Base-by-base conservation (phyloP, 768 basidiomycete genomes). In the Podaxis carcinomalis region DNA sequence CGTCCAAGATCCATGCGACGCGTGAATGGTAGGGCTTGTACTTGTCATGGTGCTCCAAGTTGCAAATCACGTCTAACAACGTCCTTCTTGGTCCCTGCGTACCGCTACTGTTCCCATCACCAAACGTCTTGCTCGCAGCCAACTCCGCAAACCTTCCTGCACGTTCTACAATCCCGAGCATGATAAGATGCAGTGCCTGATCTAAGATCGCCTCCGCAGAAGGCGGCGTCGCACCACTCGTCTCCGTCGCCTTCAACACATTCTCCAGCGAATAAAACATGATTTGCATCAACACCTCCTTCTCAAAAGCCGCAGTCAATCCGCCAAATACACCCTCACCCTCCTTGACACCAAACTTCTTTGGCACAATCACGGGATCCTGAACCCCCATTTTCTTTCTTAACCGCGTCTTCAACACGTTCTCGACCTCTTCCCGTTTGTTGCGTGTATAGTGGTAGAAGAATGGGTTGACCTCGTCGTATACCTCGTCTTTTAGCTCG, bases 391-490 rank as follows among this genome's bases (percentile, higher is more conserved):
- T 82, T 65, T 78, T 79, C 77, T 87, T 90, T 78, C 83, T 87
- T 53, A 87, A 66, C 47, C 92, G 80, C 49, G 79, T 82, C 62
- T 84, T 80, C 51, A 95, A 75, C 3, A 90, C 83, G 44, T 79
- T 83, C 68, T 95, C 93, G 27, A 93, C 96, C 70, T 95, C 92
- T 67, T 96, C 93, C 42, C 95, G 83, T 66, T 93, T 88, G 75
- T 98, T 98, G 42, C 95, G 82, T 14, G 92, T 89, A 71, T 97
- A 98, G 69, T 98, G 95, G 69, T 90, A 92, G 77, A 95, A 98
- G 75, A 95, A 97, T 0, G 95, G 95, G 67, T 98, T 91, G 64
- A 98, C 90, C 64, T 97, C 91, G 63, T 87, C 89, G 71, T 85
- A 94, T 19, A 78, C 80, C 66, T 89, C 90, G 49, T 93, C 86